Percentiles rank a stretch among this genome's conserved stretches.
Evolutionary conservation across 768 basidiomycete genomes (phyloP).

Genomic region (Suillus clintonianus): DNA sequence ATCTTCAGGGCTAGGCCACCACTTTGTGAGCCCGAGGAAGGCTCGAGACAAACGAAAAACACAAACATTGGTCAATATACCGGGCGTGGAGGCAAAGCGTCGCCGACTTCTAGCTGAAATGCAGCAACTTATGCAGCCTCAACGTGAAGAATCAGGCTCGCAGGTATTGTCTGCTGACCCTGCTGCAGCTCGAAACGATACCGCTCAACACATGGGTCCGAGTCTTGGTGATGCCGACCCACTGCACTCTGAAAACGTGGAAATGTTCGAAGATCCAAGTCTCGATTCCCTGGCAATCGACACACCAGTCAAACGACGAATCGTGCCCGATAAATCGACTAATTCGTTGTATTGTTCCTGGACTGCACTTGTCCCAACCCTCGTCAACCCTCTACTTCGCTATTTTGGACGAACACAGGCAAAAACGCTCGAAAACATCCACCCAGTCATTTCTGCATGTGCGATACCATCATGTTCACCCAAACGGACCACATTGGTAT

Average conservation of each 20-base stretch:
- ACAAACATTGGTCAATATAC: neutral
- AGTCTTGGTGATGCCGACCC: neutral
- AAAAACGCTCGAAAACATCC: neutral
- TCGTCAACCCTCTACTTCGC: neutral
- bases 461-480: neutral
- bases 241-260: neutral
- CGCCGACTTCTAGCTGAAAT: neutral
- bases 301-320: neutral
- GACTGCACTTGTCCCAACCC: neutral
- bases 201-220: neutral
- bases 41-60: neutral
- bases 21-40: neutral
- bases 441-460: neutral
- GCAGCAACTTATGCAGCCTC: neutral
- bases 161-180: too few relatives aligned
- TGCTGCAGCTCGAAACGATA: too few relatives aligned
- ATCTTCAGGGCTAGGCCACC: neutral
- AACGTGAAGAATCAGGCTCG: too few relatives aligned
- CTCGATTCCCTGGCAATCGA: too few relatives aligned
- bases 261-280: neutral
- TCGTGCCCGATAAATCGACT: neutral
- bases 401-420: neutral
- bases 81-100: accelerated
- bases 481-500: neutral
- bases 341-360: neutral